A percentile compares a stretch with the other conserved stretches of the same genome.
phyloP scores from a whole-genome alignment of 495 filamentous ascomycete species.

The Talaromyces thailandensis region DNA sequence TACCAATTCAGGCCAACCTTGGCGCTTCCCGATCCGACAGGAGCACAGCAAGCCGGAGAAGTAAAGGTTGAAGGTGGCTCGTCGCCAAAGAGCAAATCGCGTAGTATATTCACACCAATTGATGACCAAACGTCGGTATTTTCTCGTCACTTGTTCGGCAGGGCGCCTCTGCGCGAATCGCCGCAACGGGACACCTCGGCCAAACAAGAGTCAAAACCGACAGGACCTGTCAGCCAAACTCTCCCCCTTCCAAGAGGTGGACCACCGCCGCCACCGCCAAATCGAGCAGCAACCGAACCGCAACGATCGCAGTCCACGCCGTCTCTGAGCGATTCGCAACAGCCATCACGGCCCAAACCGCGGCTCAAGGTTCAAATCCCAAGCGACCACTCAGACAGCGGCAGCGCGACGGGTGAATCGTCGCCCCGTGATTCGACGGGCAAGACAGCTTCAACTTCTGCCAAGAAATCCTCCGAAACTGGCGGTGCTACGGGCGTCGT shows the following conservation, averaged over 20 bases:
- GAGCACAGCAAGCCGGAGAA: slow-evolving; percentile 28
- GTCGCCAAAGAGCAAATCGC: slow-evolving; percentile 64
- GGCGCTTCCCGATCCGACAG: slow-evolving; percentile 23
- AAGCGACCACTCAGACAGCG: slow-evolving; percentile 77
- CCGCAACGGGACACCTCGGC: slow-evolving; percentile 31
- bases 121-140: slow-evolving; percentile 86
- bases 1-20: slow-evolving; percentile 28
- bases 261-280: slow-evolving; percentile 30
- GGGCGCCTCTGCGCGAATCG: slow-evolving; percentile 35
- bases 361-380: slow-evolving; percentile 91
- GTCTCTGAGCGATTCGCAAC: slow-evolving; percentile 52
- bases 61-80: slow-evolving; percentile 37
- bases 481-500: slow-evolving; percentile 57
- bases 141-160: slow-evolving; percentile 69
- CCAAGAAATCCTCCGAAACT: slow-evolving; percentile 44
- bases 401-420: slow-evolving; percentile 64
- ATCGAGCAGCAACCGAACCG: slow-evolving; percentile 38
- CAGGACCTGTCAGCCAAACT: slow-evolving; percentile 7
- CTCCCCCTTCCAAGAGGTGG: slow-evolving; percentile 35
- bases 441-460: slow-evolving; percentile 41
- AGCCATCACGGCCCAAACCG: slow-evolving; percentile 64
- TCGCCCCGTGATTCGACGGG: slow-evolving; percentile 65
- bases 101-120: slow-evolving; percentile 95
- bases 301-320: slow-evolving; percentile 36
- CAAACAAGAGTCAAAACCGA: slow-evolving; percentile 13